Evolutionary conservation across 2,329 filamentous ascomycete genomes (phyloP), one percentile per base, ranked within the genome.

Genomic region (Elsinoe fawcettii): DNA sequence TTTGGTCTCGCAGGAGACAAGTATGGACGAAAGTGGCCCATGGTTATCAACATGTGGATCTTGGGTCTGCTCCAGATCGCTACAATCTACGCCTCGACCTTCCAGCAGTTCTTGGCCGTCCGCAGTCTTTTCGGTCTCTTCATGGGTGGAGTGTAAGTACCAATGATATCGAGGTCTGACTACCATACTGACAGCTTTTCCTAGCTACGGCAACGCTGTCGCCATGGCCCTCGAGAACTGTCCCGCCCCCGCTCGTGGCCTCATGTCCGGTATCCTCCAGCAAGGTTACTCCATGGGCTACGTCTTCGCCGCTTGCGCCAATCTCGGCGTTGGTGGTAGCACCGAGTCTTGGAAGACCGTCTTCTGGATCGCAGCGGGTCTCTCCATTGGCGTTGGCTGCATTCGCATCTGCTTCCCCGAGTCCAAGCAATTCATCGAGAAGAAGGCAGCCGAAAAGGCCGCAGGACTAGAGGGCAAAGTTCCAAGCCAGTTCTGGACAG

Each of bases 211-310:
- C 34, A 88, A 89, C 65, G 86, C 86, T 34, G 85, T 88, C 44
- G 85, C 86, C 51, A 90, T 88, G 82, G 86, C 86, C 0, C 75
- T 90, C 7, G 87, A 90, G 67, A 87, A 89, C 65, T 81, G 84
- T 59, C 86, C 86, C 1, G 44, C 49, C 20, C 82, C 87, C 58
- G 84, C 87, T 6, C 80, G 88, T 68, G 89, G 89, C 63, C 75
- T 93, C 36, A 88, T 93, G 80, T 88, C 85, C 12, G 89, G 88
- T 56, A 87, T 93, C 53, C 73, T 92, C 16, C 89, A 93, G 66
- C 87, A 90, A 70, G 89, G 88, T 2, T 91, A 90, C 68, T 86
- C 86, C 0, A 80, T 90, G 61, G 88, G 88, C 30, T 92, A 92
- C 66, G 82, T 93, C 39, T 77, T 90, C 61, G 88, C 88, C 5